Percentiles rank a stretch among this genome's conserved stretches.
Conservation (phyloP, 306 rosid species). For the Leucaena leucocephala region DNA sequence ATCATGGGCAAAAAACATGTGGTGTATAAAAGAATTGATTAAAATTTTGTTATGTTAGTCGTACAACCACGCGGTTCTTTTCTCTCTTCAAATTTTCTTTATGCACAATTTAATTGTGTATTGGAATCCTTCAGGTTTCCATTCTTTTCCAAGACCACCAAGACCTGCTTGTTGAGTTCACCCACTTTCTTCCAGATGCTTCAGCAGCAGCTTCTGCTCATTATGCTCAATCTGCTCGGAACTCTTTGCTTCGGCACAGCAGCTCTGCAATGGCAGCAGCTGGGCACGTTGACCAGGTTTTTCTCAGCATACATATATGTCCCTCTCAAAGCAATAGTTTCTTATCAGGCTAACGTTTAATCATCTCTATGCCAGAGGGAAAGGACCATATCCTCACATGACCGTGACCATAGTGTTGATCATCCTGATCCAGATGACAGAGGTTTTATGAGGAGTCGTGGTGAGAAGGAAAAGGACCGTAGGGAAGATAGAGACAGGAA, state of each 20-base stretch:
- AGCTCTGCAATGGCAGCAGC: constrained; percentile 67
- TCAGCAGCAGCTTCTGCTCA: constrained; percentile 66
- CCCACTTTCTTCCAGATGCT: constrained; percentile 91
- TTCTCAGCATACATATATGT: constrained; percentile 8
- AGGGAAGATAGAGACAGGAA: constrained; percentile 72
- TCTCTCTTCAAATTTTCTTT: not conserved
- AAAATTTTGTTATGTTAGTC: constrained; percentile 10
- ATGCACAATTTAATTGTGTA: constrained; percentile 30
- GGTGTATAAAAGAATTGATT: not conserved
- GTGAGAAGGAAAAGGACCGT: constrained; percentile 79
- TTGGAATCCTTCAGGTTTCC: constrained; percentile 70
- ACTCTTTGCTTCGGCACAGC: constrained; percentile 74
- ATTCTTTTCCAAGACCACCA: constrained; percentile 78
- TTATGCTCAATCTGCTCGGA: constrained; percentile 59
- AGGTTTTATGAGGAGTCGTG: constrained; percentile 62
- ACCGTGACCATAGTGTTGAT: constrained; percentile 74
- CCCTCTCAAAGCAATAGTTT: constrained; percentile 33
- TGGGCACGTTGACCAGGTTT: constrained; percentile 83
- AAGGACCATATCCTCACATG: constrained; percentile 61
- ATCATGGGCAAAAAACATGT: constrained; percentile 20
- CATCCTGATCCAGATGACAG: constrained; percentile 84
- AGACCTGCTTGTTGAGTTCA: constrained; percentile 84
- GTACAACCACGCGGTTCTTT: not conserved
- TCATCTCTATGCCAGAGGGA: constrained; percentile 66
- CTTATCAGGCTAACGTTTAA: constrained; percentile 36